Evolutionary conservation across 75 land plant genomes (phyloP).

Genomic region (Picea glauca): DNA sequence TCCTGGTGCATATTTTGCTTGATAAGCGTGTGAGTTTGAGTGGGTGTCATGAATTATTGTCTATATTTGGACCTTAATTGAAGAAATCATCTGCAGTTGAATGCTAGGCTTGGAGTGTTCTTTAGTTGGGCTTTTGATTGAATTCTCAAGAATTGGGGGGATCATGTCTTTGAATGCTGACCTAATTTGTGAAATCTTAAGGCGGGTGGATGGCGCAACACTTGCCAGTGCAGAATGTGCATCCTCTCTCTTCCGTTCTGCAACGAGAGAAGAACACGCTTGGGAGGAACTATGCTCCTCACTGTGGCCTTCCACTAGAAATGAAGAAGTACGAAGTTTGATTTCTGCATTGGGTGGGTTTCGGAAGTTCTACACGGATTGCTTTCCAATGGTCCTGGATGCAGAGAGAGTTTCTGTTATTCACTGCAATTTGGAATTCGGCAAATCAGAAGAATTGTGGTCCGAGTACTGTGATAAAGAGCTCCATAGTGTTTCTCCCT

Average conservation of each 20-base stretch:
- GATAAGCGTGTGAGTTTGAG: too few species aligned
- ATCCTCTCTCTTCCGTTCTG: constrained; percentile 41
- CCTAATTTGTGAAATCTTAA: constrained; percentile 63
- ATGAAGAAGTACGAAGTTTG: constrained; percentile 40
- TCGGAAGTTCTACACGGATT: constrained; percentile 32
- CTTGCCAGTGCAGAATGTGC: constrained; percentile 75
- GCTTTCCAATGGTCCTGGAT: constrained; percentile 20
- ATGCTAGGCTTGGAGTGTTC: too few species aligned
- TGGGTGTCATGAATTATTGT: too few species aligned
- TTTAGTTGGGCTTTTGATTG: too few species aligned
- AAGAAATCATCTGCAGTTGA: too few species aligned
- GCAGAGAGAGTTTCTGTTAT: constrained; percentile 16
- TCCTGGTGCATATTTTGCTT: too few species aligned
- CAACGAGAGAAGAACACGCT: constrained; percentile 50
- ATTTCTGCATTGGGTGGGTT: constrained; percentile 67
- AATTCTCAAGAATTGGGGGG: neutral
- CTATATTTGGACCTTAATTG: too few species aligned
- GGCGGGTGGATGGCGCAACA: constrained; percentile 65
- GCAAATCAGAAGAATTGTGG: constrained; percentile 35
- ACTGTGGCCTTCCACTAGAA: constrained; percentile 73
- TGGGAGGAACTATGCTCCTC: constrained; percentile 71
- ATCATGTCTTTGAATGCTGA: constrained; percentile 48
- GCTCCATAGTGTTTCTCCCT: constrained; percentile 26
- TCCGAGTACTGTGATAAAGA: constrained; percentile 38
- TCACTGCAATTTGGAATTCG: constrained; percentile 18